These are phyloP conservation scores for Moricandia moricandioides DNA, from an alignment of 345 rosid species.

Conservation along the genomic window DNA sequence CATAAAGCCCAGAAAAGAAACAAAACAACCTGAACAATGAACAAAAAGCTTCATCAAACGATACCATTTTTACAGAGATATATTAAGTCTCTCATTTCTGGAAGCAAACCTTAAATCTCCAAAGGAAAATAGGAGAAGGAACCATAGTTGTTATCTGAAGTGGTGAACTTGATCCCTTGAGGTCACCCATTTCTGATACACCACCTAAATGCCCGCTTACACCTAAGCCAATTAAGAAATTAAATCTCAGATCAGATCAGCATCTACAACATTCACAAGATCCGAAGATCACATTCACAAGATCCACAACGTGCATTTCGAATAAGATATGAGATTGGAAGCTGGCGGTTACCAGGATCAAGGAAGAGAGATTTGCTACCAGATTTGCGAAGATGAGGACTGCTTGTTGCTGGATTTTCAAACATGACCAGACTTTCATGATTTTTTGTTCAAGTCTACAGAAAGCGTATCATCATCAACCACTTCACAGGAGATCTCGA, in stretches of 20 bases:
- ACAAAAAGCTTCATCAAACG: conserved; percentile 3
- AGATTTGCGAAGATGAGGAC: conserved; percentile 80
- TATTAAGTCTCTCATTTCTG: background rate
- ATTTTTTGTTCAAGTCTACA: conserved; percentile 1
- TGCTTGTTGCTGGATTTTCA: conserved; percentile 53
- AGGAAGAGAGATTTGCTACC: conserved; percentile 60
- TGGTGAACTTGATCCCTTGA: conserved; percentile 51
- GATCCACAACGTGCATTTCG: conserved; percentile 23
- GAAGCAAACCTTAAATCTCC: conserved; percentile 85
- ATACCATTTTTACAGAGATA: background rate
- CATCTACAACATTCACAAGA: conserved; percentile 5
- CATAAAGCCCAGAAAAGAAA: conserved; percentile 81
- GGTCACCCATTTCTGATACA: conserved; percentile 44
- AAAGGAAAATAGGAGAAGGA: conserved; percentile 77
- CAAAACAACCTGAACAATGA: conserved; percentile 56
- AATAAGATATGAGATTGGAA: background rate
- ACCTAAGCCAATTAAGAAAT: conserved; percentile 5
- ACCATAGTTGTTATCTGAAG: conserved; percentile 47
- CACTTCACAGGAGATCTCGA: conserved; percentile 14
- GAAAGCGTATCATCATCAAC: background rate
- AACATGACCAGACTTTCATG: conserved; percentile 49
- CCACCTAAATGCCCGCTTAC: conserved; percentile 46
- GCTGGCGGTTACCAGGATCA: conserved; percentile 54
- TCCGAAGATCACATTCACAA: conserved; percentile 7
- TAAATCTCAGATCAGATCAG: conserved; percentile 4